These are phyloP conservation scores for Wickerhamiella occidentalis DNA, from an alignment of 805 yeast genomes.

Conservation along the genomic window DNA sequence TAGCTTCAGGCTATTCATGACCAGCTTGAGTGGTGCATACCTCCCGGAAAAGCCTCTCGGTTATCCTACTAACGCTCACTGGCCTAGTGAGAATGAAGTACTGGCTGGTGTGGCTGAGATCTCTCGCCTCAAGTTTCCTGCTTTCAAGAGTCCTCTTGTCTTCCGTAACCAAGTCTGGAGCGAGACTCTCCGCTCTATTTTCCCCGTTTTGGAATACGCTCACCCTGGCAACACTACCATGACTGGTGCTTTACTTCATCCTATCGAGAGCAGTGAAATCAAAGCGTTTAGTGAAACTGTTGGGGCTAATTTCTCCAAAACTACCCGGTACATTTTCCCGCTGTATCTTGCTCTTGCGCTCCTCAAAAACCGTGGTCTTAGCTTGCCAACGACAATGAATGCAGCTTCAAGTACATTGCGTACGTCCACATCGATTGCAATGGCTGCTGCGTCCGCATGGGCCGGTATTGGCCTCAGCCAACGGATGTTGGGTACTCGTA, in stretches of 20 bases:
- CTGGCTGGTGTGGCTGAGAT: constrained; percentile 26
- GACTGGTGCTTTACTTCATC: constrained; percentile 28
- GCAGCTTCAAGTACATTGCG: constrained; percentile 24
- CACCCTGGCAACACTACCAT: constrained; percentile 26
- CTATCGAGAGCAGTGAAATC: constrained; percentile 21
- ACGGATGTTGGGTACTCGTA: constrained; percentile 24
- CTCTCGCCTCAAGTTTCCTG: constrained; percentile 26
- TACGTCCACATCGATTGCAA: constrained; percentile 26
- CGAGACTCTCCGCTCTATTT: constrained; percentile 15
- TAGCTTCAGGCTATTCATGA: constrained; percentile 25
- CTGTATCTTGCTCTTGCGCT: constrained; percentile 21
- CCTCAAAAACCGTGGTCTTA: constrained; percentile 8
- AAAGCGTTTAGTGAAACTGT: constrained; percentile 22
- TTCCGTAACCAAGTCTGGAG: constrained; percentile 19
- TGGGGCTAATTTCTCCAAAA: constrained; percentile 19
- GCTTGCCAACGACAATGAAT: constrained; percentile 11
- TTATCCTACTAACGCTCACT: constrained; percentile 23
- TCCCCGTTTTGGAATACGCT: constrained; percentile 24
- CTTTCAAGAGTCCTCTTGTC: constrained; percentile 24
- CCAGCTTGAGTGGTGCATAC: constrained; percentile 24
- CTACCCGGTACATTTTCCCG: constrained; percentile 25
- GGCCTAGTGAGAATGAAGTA: constrained; percentile 27
- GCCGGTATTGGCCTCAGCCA: constrained; percentile 31
- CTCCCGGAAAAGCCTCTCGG: constrained; percentile 25
- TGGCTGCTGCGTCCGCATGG: constrained; percentile 31